Evolutionary conservation across 2,329 filamentous ascomycete species (phyloP).

Genomic region (Hypomyces perniciosus): DNA sequence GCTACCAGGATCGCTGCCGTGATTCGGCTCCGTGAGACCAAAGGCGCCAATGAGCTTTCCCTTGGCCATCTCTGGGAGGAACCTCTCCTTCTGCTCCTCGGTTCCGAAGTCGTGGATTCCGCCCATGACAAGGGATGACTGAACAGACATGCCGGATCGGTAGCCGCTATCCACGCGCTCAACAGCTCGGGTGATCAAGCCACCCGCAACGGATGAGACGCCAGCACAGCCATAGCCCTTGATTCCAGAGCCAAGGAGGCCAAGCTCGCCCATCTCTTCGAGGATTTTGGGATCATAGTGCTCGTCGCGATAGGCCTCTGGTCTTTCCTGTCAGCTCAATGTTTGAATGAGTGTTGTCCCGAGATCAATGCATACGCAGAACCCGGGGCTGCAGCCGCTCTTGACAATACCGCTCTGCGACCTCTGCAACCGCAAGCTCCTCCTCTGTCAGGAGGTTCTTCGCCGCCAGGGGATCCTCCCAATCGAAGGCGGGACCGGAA

Average conservation of each 20-base stretch:
- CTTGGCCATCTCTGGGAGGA: constrained; percentile 73
- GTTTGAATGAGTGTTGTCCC: constrained; percentile 7
- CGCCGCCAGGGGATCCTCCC: constrained; percentile 79
- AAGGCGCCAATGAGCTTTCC: constrained; percentile 81
- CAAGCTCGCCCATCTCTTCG: constrained; percentile 86
- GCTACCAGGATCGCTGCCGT: constrained; percentile 83
- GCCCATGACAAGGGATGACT: constrained; percentile 89
- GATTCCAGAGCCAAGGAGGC: constrained; percentile 80
- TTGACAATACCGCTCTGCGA: constrained; percentile 89
- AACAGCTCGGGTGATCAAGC: constrained; percentile 82
- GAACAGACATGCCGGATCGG: constrained; percentile 87
- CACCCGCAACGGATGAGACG: constrained; percentile 80
- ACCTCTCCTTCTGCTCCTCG: constrained; percentile 80
- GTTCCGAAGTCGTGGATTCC: constrained; percentile 83
- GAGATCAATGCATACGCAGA: constrained; percentile 54
- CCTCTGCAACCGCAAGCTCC: constrained; percentile 82
- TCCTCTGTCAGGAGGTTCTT: constrained; percentile 80
- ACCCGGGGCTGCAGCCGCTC: constrained; percentile 81
- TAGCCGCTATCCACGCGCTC: constrained; percentile 90
- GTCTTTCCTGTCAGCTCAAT: constrained; percentile 1
- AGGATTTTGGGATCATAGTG: constrained; percentile 80
- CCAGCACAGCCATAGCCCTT: constrained; percentile 85
- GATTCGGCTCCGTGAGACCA: constrained; percentile 86
- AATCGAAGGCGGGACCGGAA: constrained; percentile 58
- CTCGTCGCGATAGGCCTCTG: constrained; percentile 80